These are phyloP conservation scores for Hirsutella minnesotensis DNA, from an alignment of 2,329 filamentous ascomycete species.

Conservation along the genomic window DNA sequence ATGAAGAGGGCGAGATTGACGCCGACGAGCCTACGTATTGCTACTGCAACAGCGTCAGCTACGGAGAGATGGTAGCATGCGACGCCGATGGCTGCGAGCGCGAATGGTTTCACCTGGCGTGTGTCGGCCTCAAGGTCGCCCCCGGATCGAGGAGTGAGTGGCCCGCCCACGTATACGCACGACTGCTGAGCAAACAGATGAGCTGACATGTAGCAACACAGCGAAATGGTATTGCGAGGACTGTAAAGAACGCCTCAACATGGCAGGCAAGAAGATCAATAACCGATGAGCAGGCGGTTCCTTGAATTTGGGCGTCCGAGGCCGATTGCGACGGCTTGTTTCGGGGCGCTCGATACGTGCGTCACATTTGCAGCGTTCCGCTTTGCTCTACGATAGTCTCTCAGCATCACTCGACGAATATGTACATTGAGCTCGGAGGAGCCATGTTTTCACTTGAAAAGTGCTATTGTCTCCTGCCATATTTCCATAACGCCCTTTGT, in stretches of 20 bases:
- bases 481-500: too few species aligned
- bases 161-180: background rate
- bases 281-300: conserved; percentile 25
- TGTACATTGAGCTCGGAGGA: too few species aligned
- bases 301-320: too few species aligned
- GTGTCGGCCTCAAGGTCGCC: conserved; percentile 66
- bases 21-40: conserved; percentile 66
- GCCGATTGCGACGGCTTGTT: too few species aligned
- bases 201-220: conserved; percentile 17
- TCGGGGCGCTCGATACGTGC: too few species aligned
- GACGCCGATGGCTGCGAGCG: conserved; percentile 60
- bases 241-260: conserved; percentile 56
- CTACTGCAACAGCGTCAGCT: conserved; percentile 69
- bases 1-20: conserved; percentile 47
- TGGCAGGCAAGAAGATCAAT: conserved; percentile 39
- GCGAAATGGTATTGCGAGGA: conserved; percentile 77
- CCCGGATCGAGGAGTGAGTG: conserved; percentile 61
- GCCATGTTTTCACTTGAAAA: too few species aligned
- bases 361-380: too few species aligned
- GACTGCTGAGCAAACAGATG: background rate
- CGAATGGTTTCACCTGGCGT: conserved; percentile 78
- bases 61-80: conserved; percentile 76
- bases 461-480: too few species aligned
- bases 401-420: too few species aligned
- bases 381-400: too few species aligned